Base-by-base conservation (phyloP, 2,329 filamentous ascomycete species). In the Xylaria arbuscula region DNA sequence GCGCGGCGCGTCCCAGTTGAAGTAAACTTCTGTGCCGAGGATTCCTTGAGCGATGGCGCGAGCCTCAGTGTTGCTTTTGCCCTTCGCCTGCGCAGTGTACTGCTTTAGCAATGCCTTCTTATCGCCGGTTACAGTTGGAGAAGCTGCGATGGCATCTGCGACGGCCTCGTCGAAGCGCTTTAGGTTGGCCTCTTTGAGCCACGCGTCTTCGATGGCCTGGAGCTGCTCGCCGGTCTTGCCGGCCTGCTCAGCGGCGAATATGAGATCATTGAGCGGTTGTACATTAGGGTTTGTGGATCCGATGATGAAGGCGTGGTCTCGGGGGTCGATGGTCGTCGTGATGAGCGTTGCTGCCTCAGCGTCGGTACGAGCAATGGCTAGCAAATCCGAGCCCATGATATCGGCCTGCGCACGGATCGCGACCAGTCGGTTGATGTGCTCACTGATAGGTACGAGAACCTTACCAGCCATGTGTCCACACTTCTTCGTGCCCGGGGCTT, bases 401-500 rank as follows among this genome's bases (percentile, higher is more conserved):
- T 99, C 96, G 74, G 96, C 95, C 83, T 99, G 96, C 4, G 96
- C 95, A 69, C 96, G 92, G 80, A 99, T 98, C 75, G 96, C 94
- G 59, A 99, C 94, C 63, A 99, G 87, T 64, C 96, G 92, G 85
- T 98, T 98, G 84, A 98, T 98, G 85, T 99, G 96, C 85, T 99
- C 96, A 82, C 90, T 93, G 79, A 98, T 97, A 59, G 96, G 96
- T 61, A 99, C 96, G 69, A 99, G 86, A 51, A 98, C 96, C 85
- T 98, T 98, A 78, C 96, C 96, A 73, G 96, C 96, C 96, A 98
- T 98, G 84, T 98, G 96, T 72, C 96, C 96, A 81, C 96, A 99
- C 88, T 99, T 99, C 89, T 99, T 99, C 58, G 96, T 98, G 63
- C 96, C 96, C 2, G 96, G 95, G 3, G 96, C 95, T 83, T 98